These are phyloP conservation scores for Drechslerella coelobrocha DNA, from an alignment of 2,329 filamentous ascomycete genomes.

Conservation along the genomic window DNA sequence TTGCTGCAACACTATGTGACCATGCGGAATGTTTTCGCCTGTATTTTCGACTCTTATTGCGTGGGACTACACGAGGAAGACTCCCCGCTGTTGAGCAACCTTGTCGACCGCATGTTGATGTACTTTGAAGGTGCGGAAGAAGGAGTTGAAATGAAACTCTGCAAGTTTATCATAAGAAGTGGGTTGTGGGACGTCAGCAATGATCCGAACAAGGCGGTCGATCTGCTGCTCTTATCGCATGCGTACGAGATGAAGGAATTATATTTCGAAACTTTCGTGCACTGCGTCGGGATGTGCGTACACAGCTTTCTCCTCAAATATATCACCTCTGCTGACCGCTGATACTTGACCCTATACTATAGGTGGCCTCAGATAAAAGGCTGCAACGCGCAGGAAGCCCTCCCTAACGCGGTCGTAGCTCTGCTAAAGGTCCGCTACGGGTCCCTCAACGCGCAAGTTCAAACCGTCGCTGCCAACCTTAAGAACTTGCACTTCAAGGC, in stretches of 20 bases:
- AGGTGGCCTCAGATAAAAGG: slow-evolving; percentile 39
- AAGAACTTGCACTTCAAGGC: slow-evolving; percentile 27
- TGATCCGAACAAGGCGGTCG: slow-evolving; percentile 37
- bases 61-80: slow-evolving; percentile 35
- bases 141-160: slow-evolving; percentile 18
- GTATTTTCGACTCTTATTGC: slow-evolving; percentile 46
- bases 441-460: not conserved
- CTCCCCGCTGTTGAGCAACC: slow-evolving; percentile 32
- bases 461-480: slow-evolving; percentile 3
- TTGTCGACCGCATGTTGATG: slow-evolving; percentile 47
- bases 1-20: slow-evolving; percentile 41
- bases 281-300: slow-evolving; percentile 47
- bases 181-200: slow-evolving; percentile 49
- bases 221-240: slow-evolving; percentile 29
- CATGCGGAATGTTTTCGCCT: slow-evolving; percentile 47
- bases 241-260: slow-evolving; percentile 38
- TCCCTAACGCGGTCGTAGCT: slow-evolving; percentile 9
- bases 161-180: slow-evolving; percentile 32
- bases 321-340: not conserved
- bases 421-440: slow-evolving; percentile 1
- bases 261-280: slow-evolving; percentile 33
- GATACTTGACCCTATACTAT: not conserved
- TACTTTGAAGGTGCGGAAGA: slow-evolving; percentile 44
- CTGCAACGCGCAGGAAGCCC: slow-evolving; percentile 14
- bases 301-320: not conserved